Base-by-base conservation (phyloP, 1,139 yeast species). In the Scheffersomyces illinoinensis region DNA sequence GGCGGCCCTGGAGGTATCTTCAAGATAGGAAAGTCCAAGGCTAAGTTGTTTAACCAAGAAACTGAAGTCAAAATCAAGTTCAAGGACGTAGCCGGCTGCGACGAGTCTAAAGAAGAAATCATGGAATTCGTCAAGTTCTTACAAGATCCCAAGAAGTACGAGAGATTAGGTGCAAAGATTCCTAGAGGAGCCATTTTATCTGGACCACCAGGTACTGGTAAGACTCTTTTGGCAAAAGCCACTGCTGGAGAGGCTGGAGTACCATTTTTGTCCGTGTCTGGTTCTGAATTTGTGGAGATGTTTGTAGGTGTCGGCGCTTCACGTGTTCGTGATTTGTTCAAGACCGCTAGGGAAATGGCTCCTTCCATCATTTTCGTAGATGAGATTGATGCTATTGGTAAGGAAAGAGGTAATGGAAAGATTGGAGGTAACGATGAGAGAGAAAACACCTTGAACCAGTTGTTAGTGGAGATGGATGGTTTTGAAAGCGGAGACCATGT, bases 141-240 rank as follows among this genome's bases (percentile, higher is more conserved):
- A 73, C 90, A 89, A 70, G 85, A 89, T 63, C 95, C 96, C 1
- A 75, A 80, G 53, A 87, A 89, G 67, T 90, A 89, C 73, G 93
- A 89, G 70, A 85, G 83, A 65, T 79, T 90, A 68, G 96, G 96
- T 55, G 96, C 93, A 23, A 88, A 89, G 69, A 90, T 90, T 61
- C 96, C 96, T 53, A 81, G 95, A 72, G 96, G 96, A 69, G 95
- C 95, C 8, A 88, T 90, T 58, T 76, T 90, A 55, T 88, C 93
- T 0, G 96, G 96, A 62, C 92, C 95, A 50, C 96, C 96, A 54
- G 96, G 96, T 77, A 90, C 95, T 5, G 96, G 96, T 84, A 90
- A 90, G 71, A 90, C 96, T 1, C 77, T 90, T 54, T 75, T 90
- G 58, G 95, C 95, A 12, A 89, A 88, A 70, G 95, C 95, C 1